Evolutionary conservation across 2,329 filamentous ascomycete species (phyloP).

Genomic region (Colletotrichum acutatum): DNA sequence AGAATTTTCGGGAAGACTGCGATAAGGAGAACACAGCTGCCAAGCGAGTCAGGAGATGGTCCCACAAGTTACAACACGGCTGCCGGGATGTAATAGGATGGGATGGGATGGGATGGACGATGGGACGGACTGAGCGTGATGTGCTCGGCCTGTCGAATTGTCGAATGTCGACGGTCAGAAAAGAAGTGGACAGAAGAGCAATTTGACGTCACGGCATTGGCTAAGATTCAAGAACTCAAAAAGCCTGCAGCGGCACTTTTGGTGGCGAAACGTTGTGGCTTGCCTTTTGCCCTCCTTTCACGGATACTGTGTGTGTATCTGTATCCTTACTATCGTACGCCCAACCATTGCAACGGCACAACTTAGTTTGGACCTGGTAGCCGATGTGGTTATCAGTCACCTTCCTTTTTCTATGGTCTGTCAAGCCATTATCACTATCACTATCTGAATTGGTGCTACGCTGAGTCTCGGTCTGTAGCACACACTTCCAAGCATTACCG

Average conservation of each 20-base stretch:
- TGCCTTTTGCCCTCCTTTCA: neutral
- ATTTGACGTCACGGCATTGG: conserved; percentile 32
- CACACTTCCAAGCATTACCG: neutral
- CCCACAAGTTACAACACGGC: conserved; percentile 6
- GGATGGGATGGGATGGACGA: neutral
- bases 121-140: conserved; percentile 18
- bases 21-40: conserved; percentile 21
- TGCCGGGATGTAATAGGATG: conserved; percentile 1
- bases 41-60: conserved; percentile 33
- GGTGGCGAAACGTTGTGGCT: conserved; percentile 4
- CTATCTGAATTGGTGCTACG: neutral
- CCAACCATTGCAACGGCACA: neutral
- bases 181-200: conserved; percentile 10
- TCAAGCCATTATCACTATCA: neutral
- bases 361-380: neutral
- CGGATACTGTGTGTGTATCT: too few relatives aligned
- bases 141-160: neutral
- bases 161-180: neutral
- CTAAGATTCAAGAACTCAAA: neutral
- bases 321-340: too few relatives aligned
- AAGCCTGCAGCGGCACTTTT: neutral
- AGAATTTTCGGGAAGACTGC: conserved; percentile 32
- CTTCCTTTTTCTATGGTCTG: neutral
- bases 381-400: neutral
- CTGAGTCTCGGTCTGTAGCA: neutral